phyloP scores from a whole-genome alignment of 164 flowering plant species.

The Aristolochia californica region DNA sequence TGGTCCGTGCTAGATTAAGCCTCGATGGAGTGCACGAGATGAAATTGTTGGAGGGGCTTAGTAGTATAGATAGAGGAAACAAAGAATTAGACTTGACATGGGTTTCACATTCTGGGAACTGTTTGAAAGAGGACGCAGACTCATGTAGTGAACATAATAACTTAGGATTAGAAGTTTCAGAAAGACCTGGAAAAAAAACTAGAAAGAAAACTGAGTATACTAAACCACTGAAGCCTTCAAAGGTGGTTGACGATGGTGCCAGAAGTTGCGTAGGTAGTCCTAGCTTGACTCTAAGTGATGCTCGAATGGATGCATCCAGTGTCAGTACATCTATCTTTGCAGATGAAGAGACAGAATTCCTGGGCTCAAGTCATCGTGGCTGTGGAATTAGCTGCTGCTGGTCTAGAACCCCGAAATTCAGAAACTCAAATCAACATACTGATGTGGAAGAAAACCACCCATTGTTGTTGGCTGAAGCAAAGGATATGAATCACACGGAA shows the following conservation, averaged over 20 bases:
- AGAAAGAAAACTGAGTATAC: constrained; percentile 12
- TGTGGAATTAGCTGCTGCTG: constrained; percentile 72
- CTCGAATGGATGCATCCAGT: constrained; percentile 29
- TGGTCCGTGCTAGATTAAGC: constrained; percentile 9
- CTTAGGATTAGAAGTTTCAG: constrained; percentile 15
- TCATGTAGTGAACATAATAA: constrained; percentile 26
- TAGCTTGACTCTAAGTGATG: constrained; percentile 26
- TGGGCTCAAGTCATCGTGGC: constrained; percentile 29
- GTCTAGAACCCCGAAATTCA: constrained; percentile 59
- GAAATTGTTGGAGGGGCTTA: constrained; percentile 19
- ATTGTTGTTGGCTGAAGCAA: constrained; percentile 29
- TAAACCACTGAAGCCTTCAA: constrained; percentile 20
- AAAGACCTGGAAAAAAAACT: constrained; percentile 8
- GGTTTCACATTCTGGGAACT: constrained; percentile 17
- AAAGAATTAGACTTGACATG: constrained; percentile 24
- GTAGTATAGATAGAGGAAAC: constrained; percentile 12
- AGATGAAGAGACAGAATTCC: constrained; percentile 28
- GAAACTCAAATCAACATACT: constrained; percentile 28
- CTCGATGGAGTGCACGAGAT: constrained; percentile 10
- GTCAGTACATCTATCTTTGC: constrained; percentile 27
- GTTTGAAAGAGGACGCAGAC: constrained; percentile 28
- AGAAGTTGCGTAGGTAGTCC: constrained; percentile 47
- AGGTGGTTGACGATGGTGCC: constrained; percentile 23
- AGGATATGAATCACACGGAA: constrained; percentile 19
- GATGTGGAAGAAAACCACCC: constrained; percentile 53